A percentile compares a stretch with the other conserved stretches of the same genome.
phyloP scores from a whole-genome alignment of 2,329 filamentous ascomycete genomes.

The Talaromyces verruculosus region DNA sequence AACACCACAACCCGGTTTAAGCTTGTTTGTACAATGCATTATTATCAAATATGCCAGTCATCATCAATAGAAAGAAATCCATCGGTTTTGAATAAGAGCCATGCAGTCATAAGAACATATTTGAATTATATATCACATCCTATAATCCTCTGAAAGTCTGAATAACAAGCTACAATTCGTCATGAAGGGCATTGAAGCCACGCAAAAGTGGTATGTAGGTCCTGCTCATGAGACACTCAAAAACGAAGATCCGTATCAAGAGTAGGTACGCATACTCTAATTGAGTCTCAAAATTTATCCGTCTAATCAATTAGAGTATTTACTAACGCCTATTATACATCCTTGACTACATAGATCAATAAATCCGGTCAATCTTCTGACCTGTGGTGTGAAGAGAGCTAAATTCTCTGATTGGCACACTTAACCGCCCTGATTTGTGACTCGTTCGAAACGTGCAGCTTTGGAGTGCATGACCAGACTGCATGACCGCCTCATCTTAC shows the following conservation, averaged over 20 bases:
- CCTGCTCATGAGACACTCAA: background rate
- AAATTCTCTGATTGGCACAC: slow-evolving; percentile 7
- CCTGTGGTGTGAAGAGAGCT: background rate
- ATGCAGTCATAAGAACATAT: slow-evolving; percentile 5
- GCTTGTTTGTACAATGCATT: background rate
- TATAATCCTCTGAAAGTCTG: background rate
- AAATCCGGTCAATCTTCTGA: slow-evolving; percentile 7
- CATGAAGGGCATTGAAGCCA: background rate
- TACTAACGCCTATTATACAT: background rate
- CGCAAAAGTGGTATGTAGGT: background rate
- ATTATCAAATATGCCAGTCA: background rate
- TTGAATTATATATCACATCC: background rate
- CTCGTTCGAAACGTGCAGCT: slow-evolving; percentile 14
- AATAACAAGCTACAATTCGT: background rate
- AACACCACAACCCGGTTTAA: background rate
- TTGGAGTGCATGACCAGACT: slow-evolving; percentile 19
- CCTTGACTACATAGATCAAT: background rate
- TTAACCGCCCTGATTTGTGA: slow-evolving; percentile 9
- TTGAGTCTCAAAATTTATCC: background rate
- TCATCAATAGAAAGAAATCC: background rate
- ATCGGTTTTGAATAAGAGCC: background rate
- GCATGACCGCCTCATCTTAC: slow-evolving; percentile 21
- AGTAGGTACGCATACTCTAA: background rate
- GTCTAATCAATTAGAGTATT: background rate
- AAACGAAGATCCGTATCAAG: background rate